A percentile compares a stretch with the other conserved stretches of the same genome.
phyloP scores from a whole-genome alignment of 2,329 filamentous ascomycete species.

The Calonectria pauciramosa region DNA sequence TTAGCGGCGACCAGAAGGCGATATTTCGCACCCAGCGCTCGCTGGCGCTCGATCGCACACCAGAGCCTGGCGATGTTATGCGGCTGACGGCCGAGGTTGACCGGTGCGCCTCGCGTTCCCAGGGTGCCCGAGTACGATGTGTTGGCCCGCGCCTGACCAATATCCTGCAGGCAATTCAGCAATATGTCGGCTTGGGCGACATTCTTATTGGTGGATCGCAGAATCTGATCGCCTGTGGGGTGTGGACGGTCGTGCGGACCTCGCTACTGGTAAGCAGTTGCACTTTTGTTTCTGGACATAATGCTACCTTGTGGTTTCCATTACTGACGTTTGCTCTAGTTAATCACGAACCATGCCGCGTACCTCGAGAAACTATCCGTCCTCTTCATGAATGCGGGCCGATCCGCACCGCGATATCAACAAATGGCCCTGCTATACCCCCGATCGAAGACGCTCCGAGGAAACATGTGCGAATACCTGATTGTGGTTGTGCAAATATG shows the following conservation, averaged over 20 bases:
- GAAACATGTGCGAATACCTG: slow-evolving; percentile 57
- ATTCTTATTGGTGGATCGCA: slow-evolving; percentile 56
- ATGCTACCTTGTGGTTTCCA: background rate
- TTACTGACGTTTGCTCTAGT: slow-evolving; percentile 36
- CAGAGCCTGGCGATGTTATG: slow-evolving; percentile 54
- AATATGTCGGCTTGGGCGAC: slow-evolving; percentile 56
- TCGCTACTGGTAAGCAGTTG: slow-evolving; percentile 53
- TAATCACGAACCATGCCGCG: slow-evolving; percentile 46
- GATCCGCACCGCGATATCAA: slow-evolving; percentile 56
- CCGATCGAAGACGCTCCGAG: slow-evolving; percentile 52
- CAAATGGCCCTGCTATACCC: slow-evolving; percentile 55
- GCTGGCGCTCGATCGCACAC: slow-evolving; percentile 41
- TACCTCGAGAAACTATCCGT: slow-evolving; percentile 56
- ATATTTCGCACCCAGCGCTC: slow-evolving; percentile 42
- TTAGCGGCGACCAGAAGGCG: slow-evolving; percentile 53
- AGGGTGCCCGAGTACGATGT: slow-evolving; percentile 43
- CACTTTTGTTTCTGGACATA: background rate
- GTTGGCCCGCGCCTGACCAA: slow-evolving; percentile 58
- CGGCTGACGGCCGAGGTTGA: slow-evolving; percentile 56
- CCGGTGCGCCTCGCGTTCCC: slow-evolving; percentile 34
- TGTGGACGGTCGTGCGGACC: slow-evolving; percentile 60
- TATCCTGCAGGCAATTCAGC: slow-evolving; percentile 56
- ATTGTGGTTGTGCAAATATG: slow-evolving; percentile 56
- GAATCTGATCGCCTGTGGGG: slow-evolving; percentile 59
- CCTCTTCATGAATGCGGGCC: slow-evolving; percentile 57